Percentiles rank a stretch among this genome's conserved stretches.
These are phyloP conservation scores for Teunomyces aglyptinius DNA, from an alignment of 805 yeast genomes.

Conservation along the genomic window DNA sequence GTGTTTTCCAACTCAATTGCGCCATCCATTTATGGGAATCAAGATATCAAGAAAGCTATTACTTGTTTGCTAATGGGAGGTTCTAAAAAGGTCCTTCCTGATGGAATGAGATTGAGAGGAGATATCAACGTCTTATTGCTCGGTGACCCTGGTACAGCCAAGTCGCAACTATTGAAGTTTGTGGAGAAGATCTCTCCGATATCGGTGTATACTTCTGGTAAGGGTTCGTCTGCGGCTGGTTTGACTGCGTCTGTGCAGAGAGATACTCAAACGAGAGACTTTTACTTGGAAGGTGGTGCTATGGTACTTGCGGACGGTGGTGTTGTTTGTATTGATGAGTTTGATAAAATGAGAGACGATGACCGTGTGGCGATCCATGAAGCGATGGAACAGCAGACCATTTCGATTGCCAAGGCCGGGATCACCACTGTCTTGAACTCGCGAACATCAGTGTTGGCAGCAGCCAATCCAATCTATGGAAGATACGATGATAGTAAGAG, in stretches of 20 bases:
- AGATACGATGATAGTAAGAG: constrained; percentile 93
- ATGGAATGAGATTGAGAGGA: constrained; percentile 95
- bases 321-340: constrained; percentile 98
- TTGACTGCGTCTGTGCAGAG: constrained; percentile 96
- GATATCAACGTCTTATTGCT: constrained; percentile 89
- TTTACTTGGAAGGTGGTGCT: constrained; percentile 98
- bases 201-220: constrained; percentile 95
- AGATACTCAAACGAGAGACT: constrained; percentile 83
- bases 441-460: constrained; percentile 94
- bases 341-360: constrained; percentile 98
- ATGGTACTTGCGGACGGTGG: constrained; percentile 99
- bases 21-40: constrained; percentile 93
- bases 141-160: constrained; percentile 99
- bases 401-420: constrained; percentile 98
- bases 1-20: constrained; percentile 87
- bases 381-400: constrained; percentile 99
- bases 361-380: constrained; percentile 99
- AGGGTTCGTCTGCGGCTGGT: constrained; percentile 99
- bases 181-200: constrained; percentile 95
- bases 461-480: constrained; percentile 97
- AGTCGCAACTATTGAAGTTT: constrained; percentile 91
- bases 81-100: constrained; percentile 86
- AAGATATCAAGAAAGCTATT: constrained; percentile 89
- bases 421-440: constrained; percentile 95
- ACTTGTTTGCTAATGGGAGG: constrained; percentile 94